These are phyloP conservation scores for Volvox reticuliferus DNA, from an alignment of 139 green algal species.

Conservation along the genomic window DNA sequence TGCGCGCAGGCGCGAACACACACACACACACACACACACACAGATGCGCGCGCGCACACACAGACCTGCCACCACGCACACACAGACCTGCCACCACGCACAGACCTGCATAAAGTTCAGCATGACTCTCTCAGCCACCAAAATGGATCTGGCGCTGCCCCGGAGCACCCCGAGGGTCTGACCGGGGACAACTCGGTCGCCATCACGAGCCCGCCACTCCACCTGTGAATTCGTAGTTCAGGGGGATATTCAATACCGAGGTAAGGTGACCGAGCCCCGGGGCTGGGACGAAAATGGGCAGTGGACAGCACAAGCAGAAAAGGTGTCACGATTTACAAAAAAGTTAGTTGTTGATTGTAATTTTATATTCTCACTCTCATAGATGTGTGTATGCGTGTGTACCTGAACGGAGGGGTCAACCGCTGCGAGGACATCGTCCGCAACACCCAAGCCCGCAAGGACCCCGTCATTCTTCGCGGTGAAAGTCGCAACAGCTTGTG, in stretches of 20 bases:
- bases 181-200: slow-evolving; percentile 68
- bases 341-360: too few relatives aligned
- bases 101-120: slow-evolving; percentile 98
- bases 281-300: too few relatives aligned
- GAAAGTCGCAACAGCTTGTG: slow-evolving; percentile 85
- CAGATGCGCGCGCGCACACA: background rate
- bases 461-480: slow-evolving; percentile 93
- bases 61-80: too few relatives aligned
- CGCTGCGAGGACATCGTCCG: slow-evolving; percentile 81
- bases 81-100: too few relatives aligned
- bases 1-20: background rate
- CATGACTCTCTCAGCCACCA: slow-evolving; percentile 94
- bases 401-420: slow-evolving; percentile 88
- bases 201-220: slow-evolving; percentile 50
- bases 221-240: background rate
- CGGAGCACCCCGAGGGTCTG: slow-evolving; percentile 75
- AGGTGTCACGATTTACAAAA: too few relatives aligned
- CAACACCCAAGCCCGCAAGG: slow-evolving; percentile 91
- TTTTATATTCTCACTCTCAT: background rate
- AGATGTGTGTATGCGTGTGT: slow-evolving; percentile 25
- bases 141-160: slow-evolving; percentile 86
- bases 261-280: too few relatives aligned
- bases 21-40: slow-evolving; percentile 11
- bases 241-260: too few relatives aligned
- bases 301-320: too few relatives aligned